Conservation (phyloP, 306 rosid species). For the Canavalia ensiformis region DNA sequence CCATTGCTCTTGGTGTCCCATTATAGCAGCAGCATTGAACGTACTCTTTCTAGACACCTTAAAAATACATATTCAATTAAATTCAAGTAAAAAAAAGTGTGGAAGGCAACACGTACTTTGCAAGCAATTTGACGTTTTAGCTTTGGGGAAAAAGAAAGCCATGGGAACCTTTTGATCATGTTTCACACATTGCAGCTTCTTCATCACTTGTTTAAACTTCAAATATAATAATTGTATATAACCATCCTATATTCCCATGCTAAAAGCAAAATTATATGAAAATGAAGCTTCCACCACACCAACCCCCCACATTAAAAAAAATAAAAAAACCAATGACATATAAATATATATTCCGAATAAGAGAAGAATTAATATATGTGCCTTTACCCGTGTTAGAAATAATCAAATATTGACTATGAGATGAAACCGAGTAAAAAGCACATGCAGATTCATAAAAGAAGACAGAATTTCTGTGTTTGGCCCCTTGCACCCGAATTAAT, state of each 20-base stretch:
- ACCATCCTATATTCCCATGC: slow-evolving; percentile 9
- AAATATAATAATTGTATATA: background rate
- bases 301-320: background rate
- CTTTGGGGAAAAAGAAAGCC: slow-evolving; percentile 20
- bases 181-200: slow-evolving; percentile 42
- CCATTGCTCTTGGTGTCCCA: slow-evolving; percentile 3
- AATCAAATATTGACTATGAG: background rate
- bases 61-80: background rate
- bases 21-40: background rate
- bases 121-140: slow-evolving; percentile 42
- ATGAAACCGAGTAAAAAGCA: slow-evolving; percentile 19
- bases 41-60: slow-evolving; percentile 22
- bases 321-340: background rate
- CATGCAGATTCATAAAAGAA: background rate
- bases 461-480: slow-evolving; percentile 12
- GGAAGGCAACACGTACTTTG: slow-evolving; percentile 40
- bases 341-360: background rate
- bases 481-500: slow-evolving; percentile 10
- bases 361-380: background rate
- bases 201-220: background rate
- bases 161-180: slow-evolving; percentile 35
- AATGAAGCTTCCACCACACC: slow-evolving; percentile 18
- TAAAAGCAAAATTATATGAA: slow-evolving; percentile 24
- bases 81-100: background rate
- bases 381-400: background rate